Percentiles rank a stretch among this genome's conserved stretches.
Conservation (phyloP, 306 rosid species). For the Neltuma alba region DNA sequence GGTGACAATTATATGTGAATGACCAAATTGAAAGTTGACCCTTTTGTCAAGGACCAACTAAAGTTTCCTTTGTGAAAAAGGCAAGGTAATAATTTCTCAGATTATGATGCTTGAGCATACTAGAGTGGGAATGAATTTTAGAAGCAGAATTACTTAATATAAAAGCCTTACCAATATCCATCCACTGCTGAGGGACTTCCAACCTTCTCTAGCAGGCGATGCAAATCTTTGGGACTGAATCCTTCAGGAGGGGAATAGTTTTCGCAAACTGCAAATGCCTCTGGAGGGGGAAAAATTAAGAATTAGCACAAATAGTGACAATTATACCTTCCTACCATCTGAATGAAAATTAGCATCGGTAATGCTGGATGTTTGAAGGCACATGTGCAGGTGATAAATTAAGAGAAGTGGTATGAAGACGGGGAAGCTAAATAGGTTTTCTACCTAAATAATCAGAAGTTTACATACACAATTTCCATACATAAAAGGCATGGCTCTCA, state of each 20-base stretch:
- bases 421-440: background rate
- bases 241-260: constrained; percentile 95
- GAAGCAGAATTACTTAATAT: background rate
- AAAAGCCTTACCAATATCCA: constrained; percentile 68
- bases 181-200: constrained; percentile 97
- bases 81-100: background rate
- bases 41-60: background rate
- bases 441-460: background rate
- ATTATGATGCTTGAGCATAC: background rate
- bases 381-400: background rate
- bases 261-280: constrained; percentile 98
- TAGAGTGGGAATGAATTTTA: constrained; percentile 8
- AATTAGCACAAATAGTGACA: constrained; percentile 31
- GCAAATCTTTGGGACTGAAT: constrained; percentile 83
- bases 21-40: background rate
- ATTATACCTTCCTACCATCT: constrained; percentile 5
- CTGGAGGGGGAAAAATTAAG: constrained; percentile 47
- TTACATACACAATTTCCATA: constrained; percentile 2
- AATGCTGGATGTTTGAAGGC: too few species aligned
- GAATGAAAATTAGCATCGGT: background rate
- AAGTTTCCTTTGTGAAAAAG: background rate
- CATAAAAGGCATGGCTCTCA: background rate
- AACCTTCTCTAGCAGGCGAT: constrained; percentile 85
- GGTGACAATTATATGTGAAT: background rate
- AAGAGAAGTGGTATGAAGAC: background rate